Evolutionary conservation across 2,329 filamentous ascomycete species (phyloP), one percentile per base, ranked within the genome.

Genomic region (Fusarium pseudograminearum): DNA sequence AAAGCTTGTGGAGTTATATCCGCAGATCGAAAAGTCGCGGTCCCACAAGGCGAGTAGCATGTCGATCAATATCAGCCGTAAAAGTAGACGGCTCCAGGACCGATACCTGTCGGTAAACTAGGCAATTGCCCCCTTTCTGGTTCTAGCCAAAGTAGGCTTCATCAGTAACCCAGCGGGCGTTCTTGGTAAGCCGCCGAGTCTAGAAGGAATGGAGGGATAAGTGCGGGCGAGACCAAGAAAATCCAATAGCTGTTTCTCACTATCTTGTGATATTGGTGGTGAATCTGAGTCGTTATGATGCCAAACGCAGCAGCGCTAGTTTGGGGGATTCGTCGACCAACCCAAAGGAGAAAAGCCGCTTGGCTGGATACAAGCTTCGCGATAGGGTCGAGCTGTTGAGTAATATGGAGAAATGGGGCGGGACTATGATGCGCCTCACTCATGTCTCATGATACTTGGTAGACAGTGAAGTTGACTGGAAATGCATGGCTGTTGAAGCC

Each of bases 391-490:
- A 61, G 52, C 26, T 51, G 44, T 45, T 38, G 31, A 47, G 51
- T 54, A 53, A 50, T 42, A 56, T 52, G 36, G 60, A 57, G 61
- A 65, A 72, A 60, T 57, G 57, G 70, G 62, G 54, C 65, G 42
- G 58, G 40, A 56, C 53, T n/a, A 38, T 45, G 53, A 42, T 55
- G 28, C 24, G 38, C 40, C 36, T 33, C 40, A 47, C n/a, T 45
- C 48, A 44, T 45, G 53, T 65, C 40, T 73, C 69, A 76, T 40
- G 75, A 74, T 24, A 80, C 72, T 47, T 80, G 79, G 59, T 79
- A 78, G 24, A 80, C 65, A 2, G 73, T 78, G 48, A 81, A 81
- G 40, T 75, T 77, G 51, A 80, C 73, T 3, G 76, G 74, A 30
- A 75, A 73, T 26, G 71, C 68, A 51, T 73, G 70, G 38, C 71